phyloP scores from a whole-genome alignment of 106 monocot species.

The Dendrobium catenatum region DNA sequence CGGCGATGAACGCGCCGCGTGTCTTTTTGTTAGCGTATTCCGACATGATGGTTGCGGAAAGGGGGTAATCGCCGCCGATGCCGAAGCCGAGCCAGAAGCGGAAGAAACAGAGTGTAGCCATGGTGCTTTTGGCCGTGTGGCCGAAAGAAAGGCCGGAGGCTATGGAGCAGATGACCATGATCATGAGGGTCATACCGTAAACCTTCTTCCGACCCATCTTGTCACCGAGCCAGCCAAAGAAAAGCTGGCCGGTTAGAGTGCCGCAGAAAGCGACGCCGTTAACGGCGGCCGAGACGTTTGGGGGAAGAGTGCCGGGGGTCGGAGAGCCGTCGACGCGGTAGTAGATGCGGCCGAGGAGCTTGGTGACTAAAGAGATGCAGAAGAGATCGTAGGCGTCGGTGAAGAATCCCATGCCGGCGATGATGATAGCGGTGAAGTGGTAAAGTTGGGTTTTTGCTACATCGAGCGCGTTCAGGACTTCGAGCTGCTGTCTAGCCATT shows the following conservation, averaged over 20 bases:
- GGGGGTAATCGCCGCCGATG: constrained; percentile 74
- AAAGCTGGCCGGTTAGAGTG: constrained; percentile 32
- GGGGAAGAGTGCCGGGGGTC: constrained; percentile 19
- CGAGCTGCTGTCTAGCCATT: not conserved
- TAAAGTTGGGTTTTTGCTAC: constrained; percentile 12
- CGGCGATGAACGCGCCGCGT: constrained; percentile 67
- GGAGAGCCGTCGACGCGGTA: constrained; percentile 14
- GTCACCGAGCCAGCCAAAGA: constrained; percentile 26
- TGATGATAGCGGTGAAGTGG: constrained; percentile 17
- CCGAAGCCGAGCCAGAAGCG: constrained; percentile 85
- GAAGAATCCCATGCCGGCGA: constrained; percentile 21
- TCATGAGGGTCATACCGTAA: constrained; percentile 40
- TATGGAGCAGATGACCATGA: constrained; percentile 39
- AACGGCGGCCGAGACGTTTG: constrained; percentile 21
- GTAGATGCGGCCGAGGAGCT: constrained; percentile 16
- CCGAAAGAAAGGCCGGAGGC: constrained; percentile 32
- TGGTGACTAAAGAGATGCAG: constrained; percentile 16
- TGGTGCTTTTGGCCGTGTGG: not conserved
- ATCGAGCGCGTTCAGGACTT: constrained; percentile 13
- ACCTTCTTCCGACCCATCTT: constrained; percentile 30
- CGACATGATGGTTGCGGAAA: constrained; percentile 83
- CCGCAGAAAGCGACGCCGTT: constrained; percentile 27
- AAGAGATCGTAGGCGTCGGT: constrained; percentile 19
- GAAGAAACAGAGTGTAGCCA: constrained; percentile 63
- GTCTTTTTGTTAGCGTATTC: constrained; percentile 85